Evolutionary conservation across 257 asterid genomes (phyloP).

Genomic region (Echites panduratus): DNA sequence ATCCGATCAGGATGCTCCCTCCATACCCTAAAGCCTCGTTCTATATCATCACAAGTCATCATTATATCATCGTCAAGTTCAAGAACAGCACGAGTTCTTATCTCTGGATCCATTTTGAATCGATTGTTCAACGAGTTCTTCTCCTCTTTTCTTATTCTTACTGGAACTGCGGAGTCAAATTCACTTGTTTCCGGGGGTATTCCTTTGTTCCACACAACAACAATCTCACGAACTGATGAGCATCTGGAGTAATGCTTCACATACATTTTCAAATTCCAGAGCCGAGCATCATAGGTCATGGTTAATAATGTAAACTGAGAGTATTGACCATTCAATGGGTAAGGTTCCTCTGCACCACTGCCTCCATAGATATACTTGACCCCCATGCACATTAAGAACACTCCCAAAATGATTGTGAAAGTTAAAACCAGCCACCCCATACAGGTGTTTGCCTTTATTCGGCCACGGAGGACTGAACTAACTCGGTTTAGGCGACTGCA

Average conservation of each 20-base stretch:
- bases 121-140: conserved; percentile 83
- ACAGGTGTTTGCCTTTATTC: conserved; percentile 51
- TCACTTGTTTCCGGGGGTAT: conserved; percentile 52
- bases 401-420: conserved; percentile 24
- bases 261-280: conserved; percentile 87
- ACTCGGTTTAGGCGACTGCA: conserved; percentile 73
- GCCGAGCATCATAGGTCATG: conserved; percentile 93
- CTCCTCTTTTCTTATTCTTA: conserved; percentile 70
- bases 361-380: conserved; percentile 69
- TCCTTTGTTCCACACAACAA: conserved; percentile 96
- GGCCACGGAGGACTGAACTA: conserved; percentile 47
- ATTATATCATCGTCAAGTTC: conserved; percentile 95
- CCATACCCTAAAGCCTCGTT: conserved; percentile 87
- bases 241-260: conserved; percentile 89
- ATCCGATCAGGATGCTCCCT: conserved; percentile 72
- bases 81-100: conserved; percentile 73
- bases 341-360: conserved; percentile 85
- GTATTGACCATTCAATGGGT: conserved; percentile 52
- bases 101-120: conserved; percentile 61
- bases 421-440: conserved; percentile 41
- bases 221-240: conserved; percentile 91
- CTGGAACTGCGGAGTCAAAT: conserved; percentile 79
- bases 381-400: conserved; percentile 45
- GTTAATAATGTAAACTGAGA: conserved; percentile 85
- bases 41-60: conserved; percentile 93